Evolutionary conservation across 495 filamentous ascomycete genomes (phyloP), one percentile per base, ranked within the genome.

Genomic region (Hypomontagnella monticulosa): DNA sequence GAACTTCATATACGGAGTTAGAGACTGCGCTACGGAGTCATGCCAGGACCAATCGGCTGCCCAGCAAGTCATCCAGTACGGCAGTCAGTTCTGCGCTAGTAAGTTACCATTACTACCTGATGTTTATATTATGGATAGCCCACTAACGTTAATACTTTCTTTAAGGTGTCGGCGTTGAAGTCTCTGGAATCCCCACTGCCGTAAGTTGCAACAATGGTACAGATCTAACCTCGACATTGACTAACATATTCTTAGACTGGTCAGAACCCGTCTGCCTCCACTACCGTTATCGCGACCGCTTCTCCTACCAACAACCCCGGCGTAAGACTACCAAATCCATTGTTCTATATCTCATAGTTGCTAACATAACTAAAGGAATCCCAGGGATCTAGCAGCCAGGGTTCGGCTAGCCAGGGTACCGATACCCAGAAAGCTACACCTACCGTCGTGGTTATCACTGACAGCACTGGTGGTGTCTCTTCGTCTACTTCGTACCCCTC

Each of bases 1-100:
- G 36, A 70, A 92, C 83, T 96, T 93, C 76, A 73, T 75, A 60
- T 90, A 86, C 71, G 92, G 92, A 71, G 80, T 96, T 60, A 88
- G 85, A 46, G 92, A 96, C 79, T 96, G 92, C 83, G 84, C 90
- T 50, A 74, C 79, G 56, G 74, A 89, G 76, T 81, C 84, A 49
- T 96, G 92, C 81, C 74, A 76, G 11, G 52, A 70, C 32, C 60
- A 72, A 5, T 58, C 58, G n/a, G 53, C 61, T 1, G 73, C 75
- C 47, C 58, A 71, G 38, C 55, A 61, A 11, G 72, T 71, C 37
- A 71, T 80, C 62, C 19, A 57, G 40, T 79, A 75, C 58, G 78
- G 66, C 42, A 65, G 74, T 56, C 58, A 67, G 38, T 66, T 73
- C 48, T 81, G 79, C 54, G 63, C 71, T 40, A 42, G 67, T 68